These are phyloP conservation scores for Populus alba DNA, from an alignment of 345 rosid species.

Conservation along the genomic window DNA sequence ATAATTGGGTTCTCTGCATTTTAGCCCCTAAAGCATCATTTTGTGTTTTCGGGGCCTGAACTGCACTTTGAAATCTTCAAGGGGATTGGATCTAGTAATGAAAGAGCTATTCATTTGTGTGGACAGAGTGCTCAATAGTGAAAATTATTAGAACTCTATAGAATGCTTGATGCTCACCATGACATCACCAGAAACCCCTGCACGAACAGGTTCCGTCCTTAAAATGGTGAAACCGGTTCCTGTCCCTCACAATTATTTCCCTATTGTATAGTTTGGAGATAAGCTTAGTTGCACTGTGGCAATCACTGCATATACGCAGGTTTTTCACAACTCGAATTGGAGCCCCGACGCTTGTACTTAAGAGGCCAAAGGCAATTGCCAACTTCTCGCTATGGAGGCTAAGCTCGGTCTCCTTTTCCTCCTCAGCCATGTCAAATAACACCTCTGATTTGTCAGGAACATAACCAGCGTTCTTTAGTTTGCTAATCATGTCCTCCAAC, in stretches of 20 bases:
- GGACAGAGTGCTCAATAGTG: not conserved
- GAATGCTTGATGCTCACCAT: not conserved
- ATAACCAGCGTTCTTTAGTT: constrained; percentile 23
- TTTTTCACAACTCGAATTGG: constrained; percentile 30
- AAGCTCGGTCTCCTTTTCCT: constrained; percentile 29
- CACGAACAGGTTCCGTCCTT: constrained; percentile 19
- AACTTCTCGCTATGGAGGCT: constrained; percentile 31
- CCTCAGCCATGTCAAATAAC: constrained; percentile 26
- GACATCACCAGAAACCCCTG: constrained; percentile 3
- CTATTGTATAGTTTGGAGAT: constrained; percentile 13
- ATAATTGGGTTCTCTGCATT: too few species aligned
- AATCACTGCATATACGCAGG: constrained; percentile 19
- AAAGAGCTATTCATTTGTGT: not conserved
- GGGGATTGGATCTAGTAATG: not conserved
- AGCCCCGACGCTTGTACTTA: constrained; percentile 4
- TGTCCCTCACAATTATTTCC: constrained; percentile 14
- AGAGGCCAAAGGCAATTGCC: constrained; percentile 27
- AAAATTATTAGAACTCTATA: not conserved
- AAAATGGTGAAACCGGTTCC: constrained; percentile 17
- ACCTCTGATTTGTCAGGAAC: constrained; percentile 27
- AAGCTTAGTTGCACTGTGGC: constrained; percentile 17
- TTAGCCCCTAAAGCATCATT: too few species aligned
- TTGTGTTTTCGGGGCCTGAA: too few species aligned
- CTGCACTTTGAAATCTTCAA: not conserved
- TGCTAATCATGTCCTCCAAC: constrained; percentile 27